These are phyloP conservation scores for Fusarium sp. DNA, from an alignment of 2,329 filamentous ascomycete genomes.

Conservation along the genomic window DNA sequence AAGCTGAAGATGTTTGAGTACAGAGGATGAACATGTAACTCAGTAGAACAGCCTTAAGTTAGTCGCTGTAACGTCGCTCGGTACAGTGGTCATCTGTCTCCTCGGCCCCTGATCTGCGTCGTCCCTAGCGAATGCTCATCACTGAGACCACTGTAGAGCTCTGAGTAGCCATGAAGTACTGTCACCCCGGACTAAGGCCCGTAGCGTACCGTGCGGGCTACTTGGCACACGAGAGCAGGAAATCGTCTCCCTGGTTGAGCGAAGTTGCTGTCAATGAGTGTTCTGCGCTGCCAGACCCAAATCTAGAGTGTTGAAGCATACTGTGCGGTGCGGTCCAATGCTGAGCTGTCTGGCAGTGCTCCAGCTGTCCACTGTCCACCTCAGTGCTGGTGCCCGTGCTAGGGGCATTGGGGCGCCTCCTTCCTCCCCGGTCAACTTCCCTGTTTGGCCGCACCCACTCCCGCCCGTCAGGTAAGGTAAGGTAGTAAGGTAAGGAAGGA, in stretches of 20 bases:
- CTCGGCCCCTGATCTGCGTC: background rate
- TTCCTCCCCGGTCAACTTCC: constrained; percentile 41
- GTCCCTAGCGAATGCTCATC: background rate
- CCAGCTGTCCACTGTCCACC: background rate
- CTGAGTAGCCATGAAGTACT: constrained; percentile 33
- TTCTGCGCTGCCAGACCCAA: constrained; percentile 17
- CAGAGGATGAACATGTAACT: constrained; percentile 7
- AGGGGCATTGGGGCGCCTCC: constrained; percentile 24
- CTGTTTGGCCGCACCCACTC: constrained; percentile 46
- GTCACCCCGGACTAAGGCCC: constrained; percentile 24
- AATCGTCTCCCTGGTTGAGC: constrained; percentile 25
- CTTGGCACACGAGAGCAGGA: constrained; percentile 36
- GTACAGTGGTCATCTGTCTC: background rate
- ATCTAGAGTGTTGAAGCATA: constrained; percentile 26
- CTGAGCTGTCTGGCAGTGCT: constrained; percentile 29
- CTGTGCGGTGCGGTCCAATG: constrained; percentile 24
- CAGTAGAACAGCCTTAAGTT: background rate
- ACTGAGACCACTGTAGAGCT: background rate
- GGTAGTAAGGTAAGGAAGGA: constrained; percentile 2
- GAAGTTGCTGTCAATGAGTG: constrained; percentile 15
- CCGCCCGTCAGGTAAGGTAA: constrained; percentile 40
- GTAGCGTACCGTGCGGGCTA: constrained; percentile 40
- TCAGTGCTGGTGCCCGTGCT: background rate
- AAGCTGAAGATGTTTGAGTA: constrained; percentile 30
- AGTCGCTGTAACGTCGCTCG: background rate